These are phyloP conservation scores for Aspergillus sp. DNA, from an alignment of 2,329 filamentous ascomycete species.

Conservation along the genomic window DNA sequence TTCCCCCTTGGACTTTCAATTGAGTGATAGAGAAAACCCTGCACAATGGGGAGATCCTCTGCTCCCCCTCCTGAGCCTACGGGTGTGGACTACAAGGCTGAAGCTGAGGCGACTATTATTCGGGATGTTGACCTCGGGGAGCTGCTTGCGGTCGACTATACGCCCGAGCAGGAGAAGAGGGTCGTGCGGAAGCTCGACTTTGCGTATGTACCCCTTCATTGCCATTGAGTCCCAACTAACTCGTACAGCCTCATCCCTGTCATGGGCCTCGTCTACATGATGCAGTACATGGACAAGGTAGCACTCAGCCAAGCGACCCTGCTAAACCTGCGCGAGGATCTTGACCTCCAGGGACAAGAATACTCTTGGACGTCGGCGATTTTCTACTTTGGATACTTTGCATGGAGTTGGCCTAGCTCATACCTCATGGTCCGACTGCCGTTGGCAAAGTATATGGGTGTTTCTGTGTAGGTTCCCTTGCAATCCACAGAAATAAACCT, in stretches of 20 bases:
- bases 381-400: conserved; percentile 43
- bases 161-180: conserved; percentile 12
- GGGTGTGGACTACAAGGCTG: conserved; percentile 1
- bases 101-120: neutral
- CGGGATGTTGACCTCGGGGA: conserved; percentile 13
- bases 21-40: too few relatives aligned
- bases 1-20: neutral
- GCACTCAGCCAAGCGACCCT: conserved; percentile 36
- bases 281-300: conserved; percentile 38
- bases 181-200: conserved; percentile 10
- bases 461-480: conserved; percentile 33
- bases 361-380: conserved; percentile 39
- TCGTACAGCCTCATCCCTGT: conserved; percentile 29
- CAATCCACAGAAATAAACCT: too few relatives aligned
- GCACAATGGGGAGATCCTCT: neutral
- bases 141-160: conserved; percentile 9
- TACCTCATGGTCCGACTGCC: conserved; percentile 42
- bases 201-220: conserved; percentile 34
- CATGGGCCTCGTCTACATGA: conserved; percentile 36
- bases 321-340: conserved; percentile 30
- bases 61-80: neutral
- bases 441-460: conserved; percentile 34
- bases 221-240: neutral
- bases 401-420: conserved; percentile 47
- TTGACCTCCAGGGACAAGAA: conserved; percentile 32